Conservation (phyloP, 208 protist genomes). For the Leishmania tarentolae region DNA sequence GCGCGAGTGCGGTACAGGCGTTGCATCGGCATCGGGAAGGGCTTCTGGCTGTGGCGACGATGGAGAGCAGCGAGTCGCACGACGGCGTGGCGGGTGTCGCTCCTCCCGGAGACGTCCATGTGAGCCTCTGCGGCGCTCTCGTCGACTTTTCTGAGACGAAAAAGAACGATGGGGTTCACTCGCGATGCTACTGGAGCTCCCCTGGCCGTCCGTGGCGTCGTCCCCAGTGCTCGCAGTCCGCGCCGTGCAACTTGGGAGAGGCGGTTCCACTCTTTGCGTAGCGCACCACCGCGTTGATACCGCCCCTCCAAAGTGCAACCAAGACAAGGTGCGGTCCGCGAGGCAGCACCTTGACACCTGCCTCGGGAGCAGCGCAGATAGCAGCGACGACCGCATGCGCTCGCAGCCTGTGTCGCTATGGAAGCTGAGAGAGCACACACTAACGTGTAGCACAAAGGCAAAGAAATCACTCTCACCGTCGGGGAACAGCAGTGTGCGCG, state of each 20-base stretch:
- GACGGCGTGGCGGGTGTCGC: not conserved
- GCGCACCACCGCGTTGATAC: not conserved
- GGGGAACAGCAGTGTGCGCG: not conserved
- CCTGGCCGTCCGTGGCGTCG: not conserved
- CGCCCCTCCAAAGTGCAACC: not conserved
- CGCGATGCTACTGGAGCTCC: not conserved
- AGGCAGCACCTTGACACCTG: not conserved
- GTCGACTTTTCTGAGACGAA: not conserved
- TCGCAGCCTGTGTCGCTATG: not conserved
- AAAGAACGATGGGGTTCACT: not conserved
- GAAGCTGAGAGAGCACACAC: not conserved
- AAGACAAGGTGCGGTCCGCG: not conserved
- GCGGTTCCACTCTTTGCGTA: not conserved
- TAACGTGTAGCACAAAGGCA: not conserved
- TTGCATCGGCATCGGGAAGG: not conserved
- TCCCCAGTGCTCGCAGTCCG: not conserved
- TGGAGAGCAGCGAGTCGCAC: not conserved
- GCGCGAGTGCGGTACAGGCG: slow-evolving; percentile 40
- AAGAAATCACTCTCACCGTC: not conserved
- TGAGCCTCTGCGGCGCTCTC: not conserved
- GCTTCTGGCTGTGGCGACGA: not conserved
- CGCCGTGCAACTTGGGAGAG: not conserved
- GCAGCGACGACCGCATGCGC: not conserved
- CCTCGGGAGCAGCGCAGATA: not conserved
- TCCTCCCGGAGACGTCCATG: not conserved